Percentiles rank a stretch among this genome's conserved stretches.
Evolutionary conservation across 176 grass and related monocot species (phyloP).

Genomic region (bread wheat (Triticum aestivum)): IWGSC_CS_RefSeq_v2.1 NC_057812.1:619020826-619021325

Average conservation of each 20-base stretch:
- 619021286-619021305: slow-evolving; percentile 95
- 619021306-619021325: slow-evolving; percentile 87
- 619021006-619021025: slow-evolving; percentile 75
- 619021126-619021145: slow-evolving; percentile 68
- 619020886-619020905: slow-evolving; percentile 12
- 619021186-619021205: slow-evolving; percentile 59
- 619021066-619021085: slow-evolving; percentile 67
- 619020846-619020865: slow-evolving; percentile 91
- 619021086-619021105: slow-evolving; percentile 79
- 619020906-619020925: slow-evolving; percentile 42
- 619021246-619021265: slow-evolving; percentile 96
- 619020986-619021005: slow-evolving; percentile 92
- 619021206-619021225: slow-evolving; percentile 65
- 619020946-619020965: slow-evolving; percentile 45
- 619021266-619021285: slow-evolving; percentile 91
- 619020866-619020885: slow-evolving; percentile 32
- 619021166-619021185: slow-evolving; percentile 93
- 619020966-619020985: slow-evolving; percentile 52
- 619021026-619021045: slow-evolving; percentile 68
- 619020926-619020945: slow-evolving; percentile 62
- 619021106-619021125: slow-evolving; percentile 71
- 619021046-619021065: slow-evolving; percentile 65
- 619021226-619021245: slow-evolving; percentile 95
- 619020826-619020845: slow-evolving; percentile 96
- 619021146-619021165: slow-evolving; percentile 73